Evolutionary conservation across 2,329 filamentous ascomycete genomes (phyloP).

Genomic region (Colletotrichum sp.): DNA sequence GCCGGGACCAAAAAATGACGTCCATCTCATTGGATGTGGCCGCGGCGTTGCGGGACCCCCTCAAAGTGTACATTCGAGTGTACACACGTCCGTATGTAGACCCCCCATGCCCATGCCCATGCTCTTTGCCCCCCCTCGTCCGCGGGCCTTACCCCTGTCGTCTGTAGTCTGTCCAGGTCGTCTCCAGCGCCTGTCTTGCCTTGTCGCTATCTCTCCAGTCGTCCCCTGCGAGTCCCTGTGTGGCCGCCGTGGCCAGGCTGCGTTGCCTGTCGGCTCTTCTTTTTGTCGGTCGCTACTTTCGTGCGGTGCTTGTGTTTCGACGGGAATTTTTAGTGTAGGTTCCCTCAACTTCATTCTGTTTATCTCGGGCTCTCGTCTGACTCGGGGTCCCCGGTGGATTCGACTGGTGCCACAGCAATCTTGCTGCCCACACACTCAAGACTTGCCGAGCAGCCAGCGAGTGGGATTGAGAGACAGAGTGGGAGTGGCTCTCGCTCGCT

Average conservation of each 20-base stretch:
- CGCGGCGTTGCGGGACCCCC: background rate
- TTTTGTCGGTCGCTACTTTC: background rate
- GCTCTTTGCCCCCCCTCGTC: slow-evolving; percentile 1
- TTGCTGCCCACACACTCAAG: slow-evolving; percentile 6
- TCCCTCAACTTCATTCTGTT: slow-evolving; percentile 11
- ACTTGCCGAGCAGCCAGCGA: slow-evolving; percentile 9
- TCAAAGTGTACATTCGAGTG: background rate
- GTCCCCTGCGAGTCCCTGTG: background rate
- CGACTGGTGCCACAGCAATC: slow-evolving; percentile 20
- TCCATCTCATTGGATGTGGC: slow-evolving; percentile 13
- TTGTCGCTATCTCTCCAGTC: background rate
- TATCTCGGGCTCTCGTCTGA: slow-evolving; percentile 17
- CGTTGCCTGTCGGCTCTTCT: background rate
- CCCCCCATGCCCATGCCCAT: slow-evolving; percentile 3
- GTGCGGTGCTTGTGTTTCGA: background rate
- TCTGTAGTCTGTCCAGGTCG: background rate
- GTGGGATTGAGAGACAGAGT: background rate
- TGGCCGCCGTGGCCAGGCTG: background rate
- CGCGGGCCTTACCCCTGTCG: background rate
- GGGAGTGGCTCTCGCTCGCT: background rate
- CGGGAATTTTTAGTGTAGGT: slow-evolving; percentile 3
- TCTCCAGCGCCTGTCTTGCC: background rate
- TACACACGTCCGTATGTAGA: background rate
- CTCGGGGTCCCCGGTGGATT: slow-evolving; percentile 18
- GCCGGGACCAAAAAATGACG: slow-evolving; percentile 20